Evolutionary conservation across 148 eudicot species (phyloP).

Genomic region (Rhododendron henanense): DNA sequence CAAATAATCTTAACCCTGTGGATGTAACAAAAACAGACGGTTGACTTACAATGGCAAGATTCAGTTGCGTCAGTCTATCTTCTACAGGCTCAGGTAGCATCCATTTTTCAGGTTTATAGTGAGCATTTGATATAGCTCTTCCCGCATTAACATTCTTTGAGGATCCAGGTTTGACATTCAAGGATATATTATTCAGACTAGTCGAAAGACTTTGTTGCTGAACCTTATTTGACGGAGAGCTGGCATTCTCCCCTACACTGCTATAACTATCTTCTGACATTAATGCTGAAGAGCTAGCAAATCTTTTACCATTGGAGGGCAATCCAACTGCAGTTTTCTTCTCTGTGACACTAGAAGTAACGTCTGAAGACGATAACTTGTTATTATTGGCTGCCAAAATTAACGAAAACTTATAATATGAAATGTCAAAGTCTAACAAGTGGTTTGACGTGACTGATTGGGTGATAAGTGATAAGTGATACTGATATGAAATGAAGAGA

Average conservation of each 20-base stretch:
- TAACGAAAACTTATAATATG: neutral
- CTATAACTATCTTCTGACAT: conserved; percentile 20
- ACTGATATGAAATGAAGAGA: neutral
- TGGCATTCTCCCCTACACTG: conserved; percentile 22
- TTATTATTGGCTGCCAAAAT: conserved; percentile 16
- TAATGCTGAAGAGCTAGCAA: conserved; percentile 27
- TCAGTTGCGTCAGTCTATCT: conserved; percentile 55
- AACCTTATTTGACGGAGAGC: conserved; percentile 27
- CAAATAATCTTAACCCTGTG: neutral
- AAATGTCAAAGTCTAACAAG: neutral
- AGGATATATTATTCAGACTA: conserved; percentile 33
- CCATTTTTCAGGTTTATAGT: conserved; percentile 84
- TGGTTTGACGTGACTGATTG: neutral
- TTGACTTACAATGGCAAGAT: conserved; percentile 89
- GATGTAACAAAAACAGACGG: neutral
- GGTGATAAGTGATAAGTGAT: neutral
- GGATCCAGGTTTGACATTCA: conserved; percentile 42
- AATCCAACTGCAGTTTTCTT: conserved; percentile 27
- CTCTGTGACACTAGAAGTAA: conserved; percentile 23
- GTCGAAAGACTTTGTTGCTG: conserved; percentile 29
- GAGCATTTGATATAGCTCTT: conserved; percentile 30
- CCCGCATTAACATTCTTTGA: conserved; percentile 33
- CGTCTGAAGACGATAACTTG: conserved; percentile 24
- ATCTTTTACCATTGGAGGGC: conserved; percentile 32
- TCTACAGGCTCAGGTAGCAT: conserved; percentile 57